Conservation (phyloP, 2,329 filamentous ascomycete genomes). For the Talaromyces piceae region DNA sequence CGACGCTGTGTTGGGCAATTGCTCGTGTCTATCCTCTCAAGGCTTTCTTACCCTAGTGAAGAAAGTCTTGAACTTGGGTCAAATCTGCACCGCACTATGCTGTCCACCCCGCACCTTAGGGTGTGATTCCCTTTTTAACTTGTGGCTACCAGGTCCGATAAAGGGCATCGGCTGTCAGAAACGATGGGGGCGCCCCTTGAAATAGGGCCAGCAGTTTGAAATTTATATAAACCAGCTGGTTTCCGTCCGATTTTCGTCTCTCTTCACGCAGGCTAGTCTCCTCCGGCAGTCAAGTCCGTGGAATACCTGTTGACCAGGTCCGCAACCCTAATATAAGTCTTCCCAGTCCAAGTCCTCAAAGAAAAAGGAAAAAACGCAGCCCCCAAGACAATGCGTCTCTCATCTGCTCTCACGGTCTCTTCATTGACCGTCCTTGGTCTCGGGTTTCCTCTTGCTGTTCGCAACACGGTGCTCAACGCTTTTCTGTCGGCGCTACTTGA, state of each 20-base stretch:
- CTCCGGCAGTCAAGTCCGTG: too few relatives aligned
- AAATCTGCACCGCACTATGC: background rate
- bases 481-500: conserved; percentile 12
- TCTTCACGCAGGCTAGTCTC: background rate
- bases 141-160: background rate
- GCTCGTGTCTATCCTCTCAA: background rate
- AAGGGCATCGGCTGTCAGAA: background rate
- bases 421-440: conserved; percentile 1
- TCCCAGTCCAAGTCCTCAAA: background rate
- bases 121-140: background rate
- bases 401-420: background rate
- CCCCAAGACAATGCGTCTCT: background rate
- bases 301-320: background rate
- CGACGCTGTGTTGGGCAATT: background rate
- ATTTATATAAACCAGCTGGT: background rate
- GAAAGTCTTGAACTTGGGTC: background rate
- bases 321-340: too few relatives aligned
- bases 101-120: background rate
- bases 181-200: background rate
- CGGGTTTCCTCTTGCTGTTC: background rate
- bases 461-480: conserved; percentile 10
- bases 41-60: background rate
- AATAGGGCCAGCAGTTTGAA: too few relatives aligned
- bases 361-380: too few relatives aligned
- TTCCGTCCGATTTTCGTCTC: background rate